These are phyloP conservation scores for Aureobasidium sp. DNA, from an alignment of 2,329 filamentous ascomycete genomes.

Conservation along the genomic window DNA sequence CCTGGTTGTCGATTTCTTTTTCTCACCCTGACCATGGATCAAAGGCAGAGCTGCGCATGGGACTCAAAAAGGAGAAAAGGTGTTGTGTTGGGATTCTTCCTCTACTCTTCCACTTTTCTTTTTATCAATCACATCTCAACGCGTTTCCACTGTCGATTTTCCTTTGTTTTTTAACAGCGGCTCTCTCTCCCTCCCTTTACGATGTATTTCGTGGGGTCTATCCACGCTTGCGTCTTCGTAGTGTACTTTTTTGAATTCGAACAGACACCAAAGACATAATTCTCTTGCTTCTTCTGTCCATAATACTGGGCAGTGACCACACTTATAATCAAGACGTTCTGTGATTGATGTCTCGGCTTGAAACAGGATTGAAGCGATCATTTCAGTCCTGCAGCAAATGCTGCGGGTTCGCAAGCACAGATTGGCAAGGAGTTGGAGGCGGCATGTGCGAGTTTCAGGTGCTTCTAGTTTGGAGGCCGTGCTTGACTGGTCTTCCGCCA, in stretches of 20 bases:
- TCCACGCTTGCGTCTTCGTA: conserved; percentile 2
- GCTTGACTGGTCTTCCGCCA: neutral
- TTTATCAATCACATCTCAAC: neutral
- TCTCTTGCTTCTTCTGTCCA: neutral
- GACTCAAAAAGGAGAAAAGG: conserved; percentile 7
- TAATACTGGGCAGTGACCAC: neutral
- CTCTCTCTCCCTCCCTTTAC: neutral
- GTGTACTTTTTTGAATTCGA: conserved; percentile 11
- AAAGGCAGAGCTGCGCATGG: conserved; percentile 5
- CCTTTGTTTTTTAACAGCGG: conserved; percentile 15
- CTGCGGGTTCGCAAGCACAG: neutral
- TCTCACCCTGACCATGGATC: neutral
- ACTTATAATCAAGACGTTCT: neutral
- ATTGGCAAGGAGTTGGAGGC: neutral
- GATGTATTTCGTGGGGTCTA: neutral
- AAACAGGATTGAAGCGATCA: neutral
- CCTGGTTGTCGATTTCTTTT: conserved; percentile 1
- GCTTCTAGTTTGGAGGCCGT: conserved; percentile 9
- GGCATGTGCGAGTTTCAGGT: conserved; percentile 1
- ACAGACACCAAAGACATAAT: conserved; percentile 13
- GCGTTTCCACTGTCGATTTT: neutral
- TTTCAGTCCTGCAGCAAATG: too few relatives aligned
- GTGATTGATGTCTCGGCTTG: neutral
- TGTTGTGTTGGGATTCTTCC: neutral
- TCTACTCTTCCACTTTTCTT: neutral